Conservation (phyloP, 225 moss, liverwort and hornwort species). For the Sphagnum contortum region DNA sequence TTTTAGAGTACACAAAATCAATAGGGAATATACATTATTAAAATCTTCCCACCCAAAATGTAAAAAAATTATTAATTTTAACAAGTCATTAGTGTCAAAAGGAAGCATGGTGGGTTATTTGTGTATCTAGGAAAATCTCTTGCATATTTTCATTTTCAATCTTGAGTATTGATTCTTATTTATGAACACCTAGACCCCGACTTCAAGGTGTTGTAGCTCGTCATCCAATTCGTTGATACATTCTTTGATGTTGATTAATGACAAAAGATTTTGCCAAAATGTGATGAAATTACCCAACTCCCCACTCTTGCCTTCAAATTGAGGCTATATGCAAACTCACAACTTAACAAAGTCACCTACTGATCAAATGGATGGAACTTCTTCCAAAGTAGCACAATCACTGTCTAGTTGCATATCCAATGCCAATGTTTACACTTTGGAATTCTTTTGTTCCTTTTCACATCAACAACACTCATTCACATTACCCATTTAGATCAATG, state of each 20-base stretch:
- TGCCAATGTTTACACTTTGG: slow-evolving; percentile 29
- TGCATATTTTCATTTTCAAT: no score
- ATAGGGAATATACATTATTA: neutral
- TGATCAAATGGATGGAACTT: slow-evolving; percentile 18
- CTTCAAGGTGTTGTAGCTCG: neutral
- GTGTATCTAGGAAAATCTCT: no score
- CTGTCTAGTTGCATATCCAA: slow-evolving; percentile 32
- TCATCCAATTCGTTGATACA: neutral
- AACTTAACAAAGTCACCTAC: slow-evolving; percentile 18
- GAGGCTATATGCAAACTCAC: no score
- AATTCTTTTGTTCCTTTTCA: slow-evolving; percentile 38
- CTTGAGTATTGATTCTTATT: neutral
- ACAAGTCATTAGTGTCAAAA: no score
- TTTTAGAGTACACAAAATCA: neutral
- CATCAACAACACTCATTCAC: neutral
- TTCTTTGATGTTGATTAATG: neutral
- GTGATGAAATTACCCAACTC: neutral
- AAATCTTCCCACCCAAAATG: no score
- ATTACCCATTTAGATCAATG: neutral
- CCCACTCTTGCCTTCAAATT: no score
- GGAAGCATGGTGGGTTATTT: no score
- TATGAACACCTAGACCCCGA: neutral
- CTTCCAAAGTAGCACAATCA: slow-evolving; percentile 37
- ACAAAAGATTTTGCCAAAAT: neutral
- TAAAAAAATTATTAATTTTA: no score